phyloP scores from a whole-genome alignment of 139 green algal species.

The Chlamydomonas urium region DNA sequence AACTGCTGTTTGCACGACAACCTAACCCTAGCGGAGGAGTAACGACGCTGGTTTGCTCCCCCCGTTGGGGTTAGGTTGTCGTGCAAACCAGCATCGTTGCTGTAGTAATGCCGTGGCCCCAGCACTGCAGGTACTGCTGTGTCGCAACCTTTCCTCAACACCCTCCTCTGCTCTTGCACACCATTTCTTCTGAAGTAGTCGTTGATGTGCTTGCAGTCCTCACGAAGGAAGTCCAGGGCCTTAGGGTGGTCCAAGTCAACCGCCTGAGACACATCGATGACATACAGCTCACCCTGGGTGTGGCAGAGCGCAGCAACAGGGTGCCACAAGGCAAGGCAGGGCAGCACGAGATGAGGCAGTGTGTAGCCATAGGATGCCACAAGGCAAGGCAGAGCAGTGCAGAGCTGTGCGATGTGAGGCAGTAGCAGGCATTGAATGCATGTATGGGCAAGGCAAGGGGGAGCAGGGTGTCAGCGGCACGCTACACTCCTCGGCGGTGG shows the following conservation, averaged over 20 bases:
- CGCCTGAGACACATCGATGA: slow-evolving; percentile 93
- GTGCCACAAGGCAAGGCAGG: neutral
- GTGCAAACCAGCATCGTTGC: no score
- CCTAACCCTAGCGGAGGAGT: no score
- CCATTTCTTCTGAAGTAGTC: slow-evolving; percentile 82
- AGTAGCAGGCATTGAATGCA: no score
- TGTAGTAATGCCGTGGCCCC: no score
- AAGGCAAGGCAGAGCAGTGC: neutral
- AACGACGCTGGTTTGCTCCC: no score
- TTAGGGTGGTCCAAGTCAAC: slow-evolving; percentile 98
- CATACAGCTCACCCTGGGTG: slow-evolving; percentile 65
- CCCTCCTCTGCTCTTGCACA: neutral
- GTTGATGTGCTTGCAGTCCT: slow-evolving; percentile 92
- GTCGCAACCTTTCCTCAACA: no score
- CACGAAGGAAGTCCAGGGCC: slow-evolving; percentile 93
- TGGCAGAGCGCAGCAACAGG: neutral
- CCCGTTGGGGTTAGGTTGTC: no score
- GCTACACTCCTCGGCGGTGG: no score
- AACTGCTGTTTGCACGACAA: no score
- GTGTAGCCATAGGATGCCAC: neutral
- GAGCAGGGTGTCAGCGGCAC: no score
- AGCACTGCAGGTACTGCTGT: no score
- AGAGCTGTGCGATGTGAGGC: slow-evolving; percentile 28
- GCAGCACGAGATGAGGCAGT: neutral
- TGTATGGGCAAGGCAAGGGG: no score